phyloP scores from a whole-genome alignment of 2,329 filamentous ascomycete species.

The Ophiocordyceps camponoti-saundersi region DNA sequence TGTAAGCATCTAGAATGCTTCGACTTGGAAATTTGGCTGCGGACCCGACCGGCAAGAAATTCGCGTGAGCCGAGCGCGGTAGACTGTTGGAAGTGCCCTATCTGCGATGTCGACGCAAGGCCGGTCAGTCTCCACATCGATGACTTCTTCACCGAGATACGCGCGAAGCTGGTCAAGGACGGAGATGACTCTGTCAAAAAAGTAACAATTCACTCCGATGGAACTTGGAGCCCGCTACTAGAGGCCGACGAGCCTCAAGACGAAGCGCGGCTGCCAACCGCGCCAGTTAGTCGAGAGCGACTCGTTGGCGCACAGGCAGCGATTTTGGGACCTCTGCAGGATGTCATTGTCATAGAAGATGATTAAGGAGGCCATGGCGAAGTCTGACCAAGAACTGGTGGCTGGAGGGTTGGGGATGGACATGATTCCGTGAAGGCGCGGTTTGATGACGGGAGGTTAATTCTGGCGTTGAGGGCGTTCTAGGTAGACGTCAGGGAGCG shows the following conservation, averaged over 20 bases:
- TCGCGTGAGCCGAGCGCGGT: slow-evolving; percentile 32
- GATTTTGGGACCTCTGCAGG: not conserved
- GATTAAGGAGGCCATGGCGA: not conserved
- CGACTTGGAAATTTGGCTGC: slow-evolving; percentile 68
- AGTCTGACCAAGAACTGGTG: not conserved
- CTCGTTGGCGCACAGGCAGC: not conserved
- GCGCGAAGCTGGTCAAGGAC: slow-evolving; percentile 25
- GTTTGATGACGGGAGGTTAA: not conserved
- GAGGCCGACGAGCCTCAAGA: slow-evolving; percentile 13
- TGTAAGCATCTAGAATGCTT: slow-evolving; percentile 82
- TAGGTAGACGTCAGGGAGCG: not conserved
- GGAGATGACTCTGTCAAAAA: slow-evolving; percentile 10
- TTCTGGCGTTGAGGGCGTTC: not conserved
- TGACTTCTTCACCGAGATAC: slow-evolving; percentile 51
- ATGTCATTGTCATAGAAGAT: not conserved
- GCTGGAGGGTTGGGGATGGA: no score
- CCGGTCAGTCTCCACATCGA: slow-evolving; percentile 58
- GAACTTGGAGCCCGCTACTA: slow-evolving; percentile 15
- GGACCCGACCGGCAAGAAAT: slow-evolving; percentile 38
- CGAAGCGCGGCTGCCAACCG: not conserved
- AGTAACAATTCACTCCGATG: slow-evolving; percentile 13
- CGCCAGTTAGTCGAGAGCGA: not conserved
- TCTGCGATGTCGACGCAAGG: slow-evolving; percentile 63
- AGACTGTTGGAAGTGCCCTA: slow-evolving; percentile 75
- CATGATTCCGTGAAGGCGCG: not conserved